Percentiles rank a stretch among this genome's conserved stretches.
phyloP scores from a whole-genome alignment of 495 filamentous ascomycete species.

The Neurospora sp. region DNA sequence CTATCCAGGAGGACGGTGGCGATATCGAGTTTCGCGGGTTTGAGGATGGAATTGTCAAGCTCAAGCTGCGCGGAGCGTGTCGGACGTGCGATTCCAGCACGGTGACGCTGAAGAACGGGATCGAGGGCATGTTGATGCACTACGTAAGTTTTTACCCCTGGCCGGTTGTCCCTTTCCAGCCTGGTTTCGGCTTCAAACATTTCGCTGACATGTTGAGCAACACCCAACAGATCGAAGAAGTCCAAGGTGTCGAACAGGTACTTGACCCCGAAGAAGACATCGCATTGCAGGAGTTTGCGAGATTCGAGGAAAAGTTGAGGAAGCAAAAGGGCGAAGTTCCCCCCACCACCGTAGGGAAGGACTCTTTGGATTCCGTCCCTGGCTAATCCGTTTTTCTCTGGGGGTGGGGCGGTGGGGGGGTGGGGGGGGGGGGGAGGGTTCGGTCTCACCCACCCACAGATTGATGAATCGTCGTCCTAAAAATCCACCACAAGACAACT shows the following conservation, averaged over 20 bases:
- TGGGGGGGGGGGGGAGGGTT: no score
- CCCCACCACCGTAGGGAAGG: conserved; percentile 54
- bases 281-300: conserved; percentile 80
- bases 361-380: conserved; percentile 51
- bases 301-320: conserved; percentile 90
- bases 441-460: neutral
- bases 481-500: neutral
- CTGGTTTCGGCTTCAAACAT: neutral
- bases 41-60: conserved; percentile 67
- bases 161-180: neutral
- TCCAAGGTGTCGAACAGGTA: conserved; percentile 84
- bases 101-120: conserved; percentile 89
- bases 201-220: neutral
- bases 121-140: conserved; percentile 92
- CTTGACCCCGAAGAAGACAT: conserved; percentile 89
- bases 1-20: conserved; percentile 95
- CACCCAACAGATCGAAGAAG: conserved; percentile 72
- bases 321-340: conserved; percentile 52
- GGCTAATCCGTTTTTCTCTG: conserved; percentile 21
- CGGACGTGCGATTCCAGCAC: conserved; percentile 93
- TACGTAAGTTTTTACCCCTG: conserved; percentile 30
- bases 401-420: no score
- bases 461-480: neutral
- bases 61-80: conserved; percentile 89
- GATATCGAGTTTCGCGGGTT: conserved; percentile 94